These are phyloP conservation scores for Echites panduratus DNA, from an alignment of 257 asterid species.

Conservation along the genomic window DNA sequence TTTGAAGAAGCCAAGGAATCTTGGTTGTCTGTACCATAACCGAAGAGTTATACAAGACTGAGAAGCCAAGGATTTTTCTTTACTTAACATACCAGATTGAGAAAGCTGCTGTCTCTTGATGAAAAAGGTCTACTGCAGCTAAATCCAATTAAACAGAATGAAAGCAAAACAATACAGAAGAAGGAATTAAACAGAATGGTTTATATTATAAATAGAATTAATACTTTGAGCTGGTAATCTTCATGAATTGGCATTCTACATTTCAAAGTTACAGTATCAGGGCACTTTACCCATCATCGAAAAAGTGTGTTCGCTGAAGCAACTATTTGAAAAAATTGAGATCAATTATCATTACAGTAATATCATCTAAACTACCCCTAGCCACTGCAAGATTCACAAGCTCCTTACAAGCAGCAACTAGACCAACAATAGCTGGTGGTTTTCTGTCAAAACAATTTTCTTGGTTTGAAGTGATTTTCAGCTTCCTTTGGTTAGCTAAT, in stretches of 20 bases:
- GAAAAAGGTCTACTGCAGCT: too few relatives aligned
- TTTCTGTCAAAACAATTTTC: slow-evolving; percentile 37
- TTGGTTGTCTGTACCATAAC: neutral
- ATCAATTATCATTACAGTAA: slow-evolving; percentile 71
- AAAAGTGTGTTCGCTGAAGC: neutral
- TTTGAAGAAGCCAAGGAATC: neutral
- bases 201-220: neutral
- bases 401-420: slow-evolving; percentile 58
- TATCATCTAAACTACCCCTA: slow-evolving; percentile 79
- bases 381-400: slow-evolving; percentile 58
- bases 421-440: slow-evolving; percentile 21
- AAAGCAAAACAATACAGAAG: too few relatives aligned
- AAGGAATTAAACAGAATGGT: neutral
- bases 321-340: slow-evolving; percentile 26
- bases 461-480: slow-evolving; percentile 9
- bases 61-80: too few relatives aligned
- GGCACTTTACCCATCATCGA: neutral
- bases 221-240: neutral
- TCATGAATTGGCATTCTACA: slow-evolving; percentile 4
- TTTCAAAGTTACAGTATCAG: neutral
- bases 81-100: neutral
- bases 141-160: neutral
- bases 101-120: neutral
- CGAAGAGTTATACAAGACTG: too few relatives aligned
- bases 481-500: slow-evolving; percentile 24